Percentiles rank a stretch among this genome's conserved stretches.
These are phyloP conservation scores for Trypethelium eluteriae DNA, from an alignment of 495 filamentous ascomycete genomes.

Conservation along the genomic window DNA sequence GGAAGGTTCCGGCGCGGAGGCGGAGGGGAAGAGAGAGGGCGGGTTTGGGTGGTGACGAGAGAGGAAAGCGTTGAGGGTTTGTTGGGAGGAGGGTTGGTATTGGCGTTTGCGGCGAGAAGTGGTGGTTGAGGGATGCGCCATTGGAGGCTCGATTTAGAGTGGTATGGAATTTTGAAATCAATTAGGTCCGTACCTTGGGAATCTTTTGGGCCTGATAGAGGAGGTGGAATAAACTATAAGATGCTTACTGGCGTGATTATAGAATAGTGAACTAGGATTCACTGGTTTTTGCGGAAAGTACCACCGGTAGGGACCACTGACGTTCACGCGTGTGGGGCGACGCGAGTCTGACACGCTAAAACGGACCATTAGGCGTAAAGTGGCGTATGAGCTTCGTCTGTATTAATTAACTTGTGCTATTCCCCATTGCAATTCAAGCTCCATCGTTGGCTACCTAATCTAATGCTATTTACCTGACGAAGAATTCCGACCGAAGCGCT, in stretches of 20 bases:
- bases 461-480: not conserved
- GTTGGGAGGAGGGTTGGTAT: conserved; percentile 35
- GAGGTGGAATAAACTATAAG: too few species aligned
- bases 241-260: too few species aligned
- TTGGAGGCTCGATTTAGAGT: not conserved
- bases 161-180: not conserved
- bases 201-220: too few species aligned
- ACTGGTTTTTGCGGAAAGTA: too few species aligned
- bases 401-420: too few species aligned
- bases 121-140: not conserved
- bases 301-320: not conserved
- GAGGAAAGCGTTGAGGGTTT: conserved; percentile 38
- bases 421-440: not conserved
- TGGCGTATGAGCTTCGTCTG: not conserved
- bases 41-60: conserved; percentile 18
- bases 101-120: conserved; percentile 36
- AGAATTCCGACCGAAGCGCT: too few species aligned
- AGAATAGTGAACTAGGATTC: too few species aligned
- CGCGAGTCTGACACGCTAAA: conserved; percentile 4
- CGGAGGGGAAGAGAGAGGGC: conserved; percentile 5
- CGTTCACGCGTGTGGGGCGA: not conserved
- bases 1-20: conserved; percentile 13
- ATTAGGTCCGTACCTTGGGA: too few species aligned
- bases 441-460: not conserved
- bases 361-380: not conserved